A percentile compares a stretch with the other conserved stretches of the same genome.
These are phyloP conservation scores for Raphanus raphanistrum DNA, from an alignment of 345 rosid species.

Conservation along the genomic window DNA sequence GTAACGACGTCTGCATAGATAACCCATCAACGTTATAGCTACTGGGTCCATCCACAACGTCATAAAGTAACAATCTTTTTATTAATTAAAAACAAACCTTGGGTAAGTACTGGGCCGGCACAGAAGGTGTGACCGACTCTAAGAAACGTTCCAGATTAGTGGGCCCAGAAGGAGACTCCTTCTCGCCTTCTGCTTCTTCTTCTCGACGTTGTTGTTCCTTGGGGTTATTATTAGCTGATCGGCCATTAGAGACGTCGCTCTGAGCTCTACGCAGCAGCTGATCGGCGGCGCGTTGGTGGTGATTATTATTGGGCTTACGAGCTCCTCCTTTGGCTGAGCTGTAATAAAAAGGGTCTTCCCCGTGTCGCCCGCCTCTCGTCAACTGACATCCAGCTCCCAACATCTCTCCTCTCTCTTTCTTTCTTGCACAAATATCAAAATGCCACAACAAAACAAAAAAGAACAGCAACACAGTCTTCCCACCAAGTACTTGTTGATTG, in stretches of 20 bases:
- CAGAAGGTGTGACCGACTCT: slow-evolving; percentile 54
- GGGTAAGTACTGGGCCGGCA: slow-evolving; percentile 49
- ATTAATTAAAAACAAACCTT: slow-evolving; percentile 42
- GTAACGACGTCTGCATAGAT: slow-evolving; percentile 44
- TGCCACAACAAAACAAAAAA: neutral
- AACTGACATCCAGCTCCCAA: slow-evolving; percentile 56
- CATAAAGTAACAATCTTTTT: neutral
- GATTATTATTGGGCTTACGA: slow-evolving; percentile 28
- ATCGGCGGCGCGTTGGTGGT: slow-evolving; percentile 34
- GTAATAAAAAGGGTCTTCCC: slow-evolving; percentile 51
- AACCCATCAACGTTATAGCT: neutral
- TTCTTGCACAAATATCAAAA: too few species aligned
- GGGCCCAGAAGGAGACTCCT: slow-evolving; percentile 18
- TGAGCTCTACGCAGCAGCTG: slow-evolving; percentile 47
- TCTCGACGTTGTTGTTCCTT: neutral
- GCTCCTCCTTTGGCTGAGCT: slow-evolving; percentile 35
- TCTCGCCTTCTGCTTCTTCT: slow-evolving; percentile 23
- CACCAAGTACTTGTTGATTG: neutral
- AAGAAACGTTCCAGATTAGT: slow-evolving; percentile 59
- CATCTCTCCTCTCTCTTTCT: slow-evolving; percentile 37
- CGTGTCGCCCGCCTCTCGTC: slow-evolving; percentile 38
- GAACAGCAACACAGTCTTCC: slow-evolving; percentile 1
- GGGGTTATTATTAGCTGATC: slow-evolving; percentile 28
- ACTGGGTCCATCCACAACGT: neutral
- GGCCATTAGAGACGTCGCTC: slow-evolving; percentile 40